Percentiles rank a stretch among this genome's conserved stretches.
phyloP scores from a whole-genome alignment of 768 basidiomycete genomes.

The Vararia minispora region DNA sequence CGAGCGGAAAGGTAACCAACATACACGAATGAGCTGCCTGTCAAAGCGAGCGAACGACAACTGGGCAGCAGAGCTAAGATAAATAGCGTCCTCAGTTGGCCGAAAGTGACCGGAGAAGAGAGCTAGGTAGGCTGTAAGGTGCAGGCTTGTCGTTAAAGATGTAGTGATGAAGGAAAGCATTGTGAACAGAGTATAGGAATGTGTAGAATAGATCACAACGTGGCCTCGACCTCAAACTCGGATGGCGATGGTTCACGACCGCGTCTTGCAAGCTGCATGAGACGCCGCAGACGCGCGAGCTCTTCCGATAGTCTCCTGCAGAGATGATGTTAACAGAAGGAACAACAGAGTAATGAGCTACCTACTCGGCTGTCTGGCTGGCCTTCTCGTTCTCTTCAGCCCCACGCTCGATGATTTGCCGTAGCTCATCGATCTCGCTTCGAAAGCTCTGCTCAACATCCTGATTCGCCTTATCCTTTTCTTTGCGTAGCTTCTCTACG shows the following conservation, averaged over 20 bases:
- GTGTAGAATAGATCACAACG: too few species aligned
- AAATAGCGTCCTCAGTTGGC: too few species aligned
- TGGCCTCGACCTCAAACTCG: too few species aligned
- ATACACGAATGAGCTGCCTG: too few species aligned
- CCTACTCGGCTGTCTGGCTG: slow-evolving; percentile 51
- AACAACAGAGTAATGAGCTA: slow-evolving; percentile 4
- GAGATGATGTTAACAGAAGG: slow-evolving; percentile 8
- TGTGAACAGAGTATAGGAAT: too few species aligned
- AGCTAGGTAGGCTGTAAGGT: too few species aligned
- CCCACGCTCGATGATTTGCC: slow-evolving; percentile 41
- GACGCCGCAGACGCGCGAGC: slow-evolving; percentile 54
- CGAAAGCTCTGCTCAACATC: slow-evolving; percentile 54
- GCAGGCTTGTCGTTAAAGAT: too few species aligned
- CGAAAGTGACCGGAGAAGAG: too few species aligned
- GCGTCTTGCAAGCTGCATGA: slow-evolving; percentile 50
- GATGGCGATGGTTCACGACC: slow-evolving; percentile 4
- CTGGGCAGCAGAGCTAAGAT: too few species aligned
- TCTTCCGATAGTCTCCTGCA: slow-evolving; percentile 49
- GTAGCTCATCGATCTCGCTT: slow-evolving; percentile 44
- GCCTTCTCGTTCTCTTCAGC: slow-evolving; percentile 46
- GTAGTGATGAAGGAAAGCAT: too few species aligned
- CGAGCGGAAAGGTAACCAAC: too few species aligned
- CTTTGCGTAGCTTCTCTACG: slow-evolving; percentile 38
- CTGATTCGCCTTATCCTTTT: slow-evolving; percentile 36
- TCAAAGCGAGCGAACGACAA: too few species aligned